A percentile compares a stretch with the other conserved stretches of the same genome.
Evolutionary conservation across 768 basidiomycete species (phyloP).

Genomic region (Leccinum subgranulosum): DNA sequence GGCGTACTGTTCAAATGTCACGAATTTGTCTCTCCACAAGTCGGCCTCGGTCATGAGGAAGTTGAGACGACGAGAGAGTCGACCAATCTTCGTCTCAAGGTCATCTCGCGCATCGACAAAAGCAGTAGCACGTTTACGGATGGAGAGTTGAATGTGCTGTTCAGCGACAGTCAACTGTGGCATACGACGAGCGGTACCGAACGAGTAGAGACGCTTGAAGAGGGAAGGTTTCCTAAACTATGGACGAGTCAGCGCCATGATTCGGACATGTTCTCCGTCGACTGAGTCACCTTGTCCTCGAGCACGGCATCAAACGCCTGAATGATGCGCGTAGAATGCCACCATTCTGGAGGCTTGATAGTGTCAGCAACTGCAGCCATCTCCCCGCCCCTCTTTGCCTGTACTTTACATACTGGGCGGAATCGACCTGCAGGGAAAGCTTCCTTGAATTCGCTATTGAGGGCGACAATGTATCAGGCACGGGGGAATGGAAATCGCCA

Average conservation of each 20-base stretch:
- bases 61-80: constrained; percentile 79
- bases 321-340: constrained; percentile 88
- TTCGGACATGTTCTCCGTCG: not conserved
- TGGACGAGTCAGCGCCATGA: constrained; percentile 3
- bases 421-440: constrained; percentile 92
- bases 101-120: constrained; percentile 94
- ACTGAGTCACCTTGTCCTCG: constrained; percentile 64
- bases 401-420: constrained; percentile 87
- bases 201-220: constrained; percentile 77
- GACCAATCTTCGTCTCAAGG: constrained; percentile 90
- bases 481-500: not conserved
- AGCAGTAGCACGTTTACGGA: constrained; percentile 90
- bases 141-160: constrained; percentile 81
- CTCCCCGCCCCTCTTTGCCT: constrained; percentile 77
- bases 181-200: constrained; percentile 65
- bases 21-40: constrained; percentile 91
- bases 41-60: constrained; percentile 91
- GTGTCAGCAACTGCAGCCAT: constrained; percentile 83
- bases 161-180: constrained; percentile 78
- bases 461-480: constrained; percentile 3
- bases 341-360: constrained; percentile 90
- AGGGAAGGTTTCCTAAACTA: constrained; percentile 89
- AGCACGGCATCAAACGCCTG: constrained; percentile 87
- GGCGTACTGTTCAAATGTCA: constrained; percentile 91
- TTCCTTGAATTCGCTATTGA: constrained; percentile 82